Percentiles rank a stretch among this genome's conserved stretches.
These are phyloP conservation scores for Trichophyton equinum DNA, from an alignment of 2,329 filamentous ascomycete species.

Conservation along the genomic window DNA sequence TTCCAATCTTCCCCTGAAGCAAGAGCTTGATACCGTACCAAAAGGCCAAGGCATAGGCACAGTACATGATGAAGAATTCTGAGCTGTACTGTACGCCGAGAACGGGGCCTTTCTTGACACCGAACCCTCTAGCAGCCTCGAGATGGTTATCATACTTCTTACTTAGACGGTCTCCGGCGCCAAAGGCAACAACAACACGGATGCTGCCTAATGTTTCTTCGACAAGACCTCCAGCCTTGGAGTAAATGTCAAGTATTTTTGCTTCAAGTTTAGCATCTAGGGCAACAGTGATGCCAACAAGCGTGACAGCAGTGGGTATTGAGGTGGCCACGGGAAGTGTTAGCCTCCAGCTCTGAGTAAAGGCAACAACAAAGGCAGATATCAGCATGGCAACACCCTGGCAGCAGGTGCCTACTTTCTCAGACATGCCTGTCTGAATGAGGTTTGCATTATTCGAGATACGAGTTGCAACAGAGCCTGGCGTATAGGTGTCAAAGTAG, in stretches of 20 bases:
- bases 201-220: constrained; percentile 41
- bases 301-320: constrained; percentile 32
- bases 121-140: constrained; percentile 16
- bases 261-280: constrained; percentile 18
- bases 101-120: constrained; percentile 20
- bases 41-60: constrained; percentile 24
- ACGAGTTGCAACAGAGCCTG: constrained; percentile 15
- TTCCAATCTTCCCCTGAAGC: constrained; percentile 15
- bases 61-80: constrained; percentile 23
- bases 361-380: constrained; percentile 29
- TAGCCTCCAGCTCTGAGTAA: constrained; percentile 33
- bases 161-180: constrained; percentile 21
- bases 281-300: constrained; percentile 17
- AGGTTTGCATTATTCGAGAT: constrained; percentile 18
- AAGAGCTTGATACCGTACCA: constrained; percentile 25
- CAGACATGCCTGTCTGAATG: constrained; percentile 14
- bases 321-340: constrained; percentile 36
- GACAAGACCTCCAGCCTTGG: constrained; percentile 24
- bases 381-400: constrained; percentile 21
- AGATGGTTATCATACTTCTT: constrained; percentile 20
- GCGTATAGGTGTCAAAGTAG: constrained; percentile 20
- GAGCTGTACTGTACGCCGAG: constrained; percentile 21
- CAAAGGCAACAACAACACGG: constrained; percentile 40
- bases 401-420: constrained; percentile 15
- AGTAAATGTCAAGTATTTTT: constrained; percentile 25